A percentile compares a stretch with the other conserved stretches of the same genome.
Conservation (phyloP, 139 green algal genomes). For the Micractinium conductrix region DNA sequence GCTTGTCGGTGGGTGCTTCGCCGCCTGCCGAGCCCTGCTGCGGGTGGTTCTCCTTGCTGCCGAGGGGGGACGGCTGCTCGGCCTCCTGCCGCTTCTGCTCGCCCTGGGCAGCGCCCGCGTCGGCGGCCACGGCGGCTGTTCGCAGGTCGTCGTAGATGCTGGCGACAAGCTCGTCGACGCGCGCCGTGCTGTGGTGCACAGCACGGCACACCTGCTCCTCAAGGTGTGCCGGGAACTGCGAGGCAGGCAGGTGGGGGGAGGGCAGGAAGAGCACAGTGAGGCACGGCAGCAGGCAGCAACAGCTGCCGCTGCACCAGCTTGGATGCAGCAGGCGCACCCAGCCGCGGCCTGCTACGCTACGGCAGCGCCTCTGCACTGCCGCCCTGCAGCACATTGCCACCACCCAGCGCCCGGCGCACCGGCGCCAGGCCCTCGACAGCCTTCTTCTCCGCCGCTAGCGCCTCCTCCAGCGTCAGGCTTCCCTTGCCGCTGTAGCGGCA, state of each 20-base stretch:
- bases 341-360: too few relatives aligned
- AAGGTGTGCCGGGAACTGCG: conserved; percentile 38
- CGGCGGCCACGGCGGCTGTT: neutral
- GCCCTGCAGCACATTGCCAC: neutral
- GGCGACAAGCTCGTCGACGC: conserved; percentile 10
- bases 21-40: conserved; percentile 4
- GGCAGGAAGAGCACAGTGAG: neutral
- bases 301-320: too few relatives aligned
- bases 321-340: too few relatives aligned
- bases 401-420: conserved; percentile 9
- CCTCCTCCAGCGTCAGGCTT: conserved; percentile 36
- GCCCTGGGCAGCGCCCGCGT: neutral
- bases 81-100: neutral
- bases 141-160: conserved; percentile 10
- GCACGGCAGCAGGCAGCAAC: neutral
- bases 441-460: conserved; percentile 28
- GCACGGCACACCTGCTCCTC: conserved; percentile 27
- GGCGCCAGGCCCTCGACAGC: neutral
- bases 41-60: conserved; percentile 33
- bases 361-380: too few relatives aligned
- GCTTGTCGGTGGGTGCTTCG: neutral
- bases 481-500: conserved; percentile 29
- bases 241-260: neutral
- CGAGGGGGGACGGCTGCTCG: conserved; percentile 8
- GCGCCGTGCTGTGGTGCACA: conserved; percentile 29